These are phyloP conservation scores for Phoenix roebelenii DNA, from an alignment of 176 grass and related monocot species.

Conservation along the genomic window DNA sequence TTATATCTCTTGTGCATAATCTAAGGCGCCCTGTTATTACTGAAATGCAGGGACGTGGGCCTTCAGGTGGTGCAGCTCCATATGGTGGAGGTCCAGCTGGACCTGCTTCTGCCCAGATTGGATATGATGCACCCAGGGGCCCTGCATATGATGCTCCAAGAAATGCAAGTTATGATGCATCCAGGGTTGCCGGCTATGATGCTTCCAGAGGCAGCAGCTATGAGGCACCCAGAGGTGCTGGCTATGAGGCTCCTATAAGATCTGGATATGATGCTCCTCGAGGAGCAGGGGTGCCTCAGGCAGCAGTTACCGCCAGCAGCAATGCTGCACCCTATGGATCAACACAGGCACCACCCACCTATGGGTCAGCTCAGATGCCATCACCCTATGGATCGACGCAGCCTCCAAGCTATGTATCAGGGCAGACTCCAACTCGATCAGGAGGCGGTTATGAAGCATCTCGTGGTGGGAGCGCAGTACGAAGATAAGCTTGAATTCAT, in stretches of 20 bases:
- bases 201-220: conserved; percentile 23
- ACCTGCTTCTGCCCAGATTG: conserved; percentile 17
- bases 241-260: conserved; percentile 36
- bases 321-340: not conserved
- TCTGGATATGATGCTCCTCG: conserved; percentile 35
- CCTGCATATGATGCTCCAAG: conserved; percentile 37
- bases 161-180: conserved; percentile 28
- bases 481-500: too few species aligned
- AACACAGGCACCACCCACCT: too few species aligned
- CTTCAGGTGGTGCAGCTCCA: conserved; percentile 26
- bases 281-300: conserved; percentile 21
- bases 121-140: conserved; percentile 39
- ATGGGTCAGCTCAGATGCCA: too few species aligned
- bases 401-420: not conserved
- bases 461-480: too few species aligned
- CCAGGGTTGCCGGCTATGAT: conserved; percentile 34
- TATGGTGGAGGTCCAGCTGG: conserved; percentile 43
- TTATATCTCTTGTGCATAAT: too few species aligned
- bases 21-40: conserved; percentile 1
- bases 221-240: conserved; percentile 9
- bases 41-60: conserved; percentile 33
- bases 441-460: conserved; percentile 28
- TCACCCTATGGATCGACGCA: too few species aligned
- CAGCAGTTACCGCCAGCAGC: conserved; percentile 18
- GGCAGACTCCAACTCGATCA: conserved; percentile 35